Conservation (phyloP, 257 asterid genomes). For the Solanum paucissectum region DNA sequence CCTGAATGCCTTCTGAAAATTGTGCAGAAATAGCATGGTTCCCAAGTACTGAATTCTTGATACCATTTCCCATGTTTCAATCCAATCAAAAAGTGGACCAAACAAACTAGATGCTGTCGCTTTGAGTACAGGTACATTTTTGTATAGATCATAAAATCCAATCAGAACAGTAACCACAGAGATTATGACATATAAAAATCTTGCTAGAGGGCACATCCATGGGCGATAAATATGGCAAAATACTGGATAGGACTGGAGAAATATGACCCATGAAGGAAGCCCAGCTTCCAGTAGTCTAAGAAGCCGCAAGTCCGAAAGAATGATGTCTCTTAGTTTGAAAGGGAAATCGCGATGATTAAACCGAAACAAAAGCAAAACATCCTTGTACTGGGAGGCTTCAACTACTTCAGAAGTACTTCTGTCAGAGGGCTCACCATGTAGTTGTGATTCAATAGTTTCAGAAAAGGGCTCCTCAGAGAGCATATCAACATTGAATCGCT, state of each 20-base stretch:
- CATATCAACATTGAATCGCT: constrained; percentile 20
- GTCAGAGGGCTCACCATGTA: constrained; percentile 24
- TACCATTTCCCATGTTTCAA: constrained; percentile 92
- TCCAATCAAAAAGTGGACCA: constrained; percentile 97
- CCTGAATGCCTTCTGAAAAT: constrained; percentile 79
- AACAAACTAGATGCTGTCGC: constrained; percentile 79
- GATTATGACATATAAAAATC: constrained; percentile 61
- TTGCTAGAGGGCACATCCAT: constrained; percentile 97
- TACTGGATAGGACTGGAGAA: constrained; percentile 93
- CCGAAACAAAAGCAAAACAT: constrained; percentile 65
- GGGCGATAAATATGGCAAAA: constrained; percentile 91
- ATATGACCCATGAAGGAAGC: constrained; percentile 95
- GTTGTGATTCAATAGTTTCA: constrained; percentile 26
- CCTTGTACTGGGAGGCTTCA: constrained; percentile 54
- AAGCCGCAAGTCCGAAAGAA: constrained; percentile 61
- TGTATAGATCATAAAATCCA: constrained; percentile 91
- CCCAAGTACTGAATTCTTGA: constrained; percentile 86
- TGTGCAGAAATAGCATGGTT: constrained; percentile 93
- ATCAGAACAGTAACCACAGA: constrained; percentile 84
- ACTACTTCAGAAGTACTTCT: constrained; percentile 32
- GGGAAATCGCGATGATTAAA: constrained; percentile 76
- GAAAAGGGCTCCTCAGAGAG: constrained; percentile 26
- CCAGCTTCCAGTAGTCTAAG: constrained; percentile 91
- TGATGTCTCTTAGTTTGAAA: constrained; percentile 56
- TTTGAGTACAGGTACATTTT: constrained; percentile 87